These are phyloP conservation scores for Beta vulgaris DNA, from an alignment of 148 eudicot species.

Conservation along the genomic window DNA sequence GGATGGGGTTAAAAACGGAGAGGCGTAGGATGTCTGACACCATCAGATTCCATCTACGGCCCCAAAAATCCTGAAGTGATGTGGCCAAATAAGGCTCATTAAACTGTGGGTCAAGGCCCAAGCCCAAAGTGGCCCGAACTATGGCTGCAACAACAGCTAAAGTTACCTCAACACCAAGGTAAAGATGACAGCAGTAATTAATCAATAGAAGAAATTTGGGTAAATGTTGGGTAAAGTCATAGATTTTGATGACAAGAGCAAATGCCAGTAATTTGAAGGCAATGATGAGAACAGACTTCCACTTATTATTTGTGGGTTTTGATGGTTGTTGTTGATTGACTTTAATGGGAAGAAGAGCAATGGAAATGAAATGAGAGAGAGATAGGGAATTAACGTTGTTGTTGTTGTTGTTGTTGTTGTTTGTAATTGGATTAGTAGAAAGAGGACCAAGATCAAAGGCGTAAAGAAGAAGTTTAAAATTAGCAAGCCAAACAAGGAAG, in stretches of 20 bases:
- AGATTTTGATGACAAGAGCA: conserved; percentile 23
- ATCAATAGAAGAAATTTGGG: conserved; percentile 25
- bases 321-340: no score
- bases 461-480: conserved; percentile 55
- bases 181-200: conserved; percentile 39
- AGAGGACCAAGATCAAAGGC: conserved; percentile 45
- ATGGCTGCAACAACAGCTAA: conserved; percentile 33
- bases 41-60: conserved; percentile 69
- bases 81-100: conserved; percentile 52
- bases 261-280: conserved; percentile 32
- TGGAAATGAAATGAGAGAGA: conserved; percentile 40
- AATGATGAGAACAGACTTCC: conserved; percentile 4
- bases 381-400: no score
- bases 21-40: conserved; percentile 45
- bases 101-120: conserved; percentile 51
- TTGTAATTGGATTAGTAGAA: conserved; percentile 11
- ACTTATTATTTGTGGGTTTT: no score
- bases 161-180: conserved; percentile 38
- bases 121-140: conserved; percentile 35
- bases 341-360: conserved; percentile 56
- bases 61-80: conserved; percentile 72
- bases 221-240: conserved; percentile 22
- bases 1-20: conserved; percentile 41
- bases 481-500: conserved; percentile 57
- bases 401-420: no score